A percentile compares a stretch with the other conserved stretches of the same genome.
These are phyloP conservation scores for Herpetomonas samuelpessoai DNA, from an alignment of 208 protist species.

Conservation along the genomic window DNA sequence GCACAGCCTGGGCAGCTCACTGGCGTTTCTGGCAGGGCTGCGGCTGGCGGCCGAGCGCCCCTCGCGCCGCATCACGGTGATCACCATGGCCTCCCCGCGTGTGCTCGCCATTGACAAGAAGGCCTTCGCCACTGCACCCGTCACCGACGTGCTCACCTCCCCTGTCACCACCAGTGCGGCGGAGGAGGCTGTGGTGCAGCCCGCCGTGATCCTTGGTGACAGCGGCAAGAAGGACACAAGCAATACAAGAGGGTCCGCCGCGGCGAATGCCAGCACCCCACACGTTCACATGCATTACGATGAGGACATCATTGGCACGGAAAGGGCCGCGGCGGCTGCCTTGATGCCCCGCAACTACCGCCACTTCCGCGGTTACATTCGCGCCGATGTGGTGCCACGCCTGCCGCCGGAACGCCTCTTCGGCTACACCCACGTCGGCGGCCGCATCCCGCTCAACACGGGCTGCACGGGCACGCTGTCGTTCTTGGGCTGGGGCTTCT, in stretches of 20 bases:
- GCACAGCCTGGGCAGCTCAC: slow-evolving; percentile 57
- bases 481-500: slow-evolving; percentile 56
- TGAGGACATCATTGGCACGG: slow-evolving; percentile 9
- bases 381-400: slow-evolving; percentile 45
- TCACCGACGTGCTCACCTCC: not conserved
- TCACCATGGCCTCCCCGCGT: slow-evolving; percentile 61
- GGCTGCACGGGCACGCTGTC: slow-evolving; percentile 40
- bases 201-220: not conserved
- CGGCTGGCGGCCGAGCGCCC: slow-evolving; percentile 44
- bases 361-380: slow-evolving; percentile 56
- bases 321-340: slow-evolving; percentile 20
- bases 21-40: slow-evolving; percentile 59
- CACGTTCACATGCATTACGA: not conserved
- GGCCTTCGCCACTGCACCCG: not conserved
- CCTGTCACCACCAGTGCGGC: not conserved
- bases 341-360: slow-evolving; percentile 43
- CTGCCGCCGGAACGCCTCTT: slow-evolving; percentile 39
- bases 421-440: slow-evolving; percentile 49
- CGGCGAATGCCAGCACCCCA: not conserved
- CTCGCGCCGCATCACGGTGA: slow-evolving; percentile 49
- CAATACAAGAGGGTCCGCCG: not conserved
- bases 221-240: too few species aligned
- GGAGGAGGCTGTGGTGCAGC: not conserved
- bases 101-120: slow-evolving; percentile 32
- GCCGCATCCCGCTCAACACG: slow-evolving; percentile 54